A percentile compares a stretch with the other conserved stretches of the same genome.
phyloP scores from a whole-genome alignment of 2,329 filamentous ascomycete genomes.

The Calonectria pseudoreteaudii region DNA sequence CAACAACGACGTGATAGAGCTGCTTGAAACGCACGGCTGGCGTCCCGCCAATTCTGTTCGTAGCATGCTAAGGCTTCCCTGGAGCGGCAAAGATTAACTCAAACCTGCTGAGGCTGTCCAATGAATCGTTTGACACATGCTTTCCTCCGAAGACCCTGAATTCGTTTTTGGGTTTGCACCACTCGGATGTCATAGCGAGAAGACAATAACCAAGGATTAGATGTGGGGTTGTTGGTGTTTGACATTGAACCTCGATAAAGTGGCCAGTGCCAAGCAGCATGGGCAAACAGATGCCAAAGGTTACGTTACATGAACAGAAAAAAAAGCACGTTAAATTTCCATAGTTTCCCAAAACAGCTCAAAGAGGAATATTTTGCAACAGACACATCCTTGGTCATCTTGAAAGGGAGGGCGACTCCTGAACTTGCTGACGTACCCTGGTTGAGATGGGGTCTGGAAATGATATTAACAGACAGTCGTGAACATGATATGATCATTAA shows the following conservation, averaged over 20 bases:
- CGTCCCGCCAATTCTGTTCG: background rate
- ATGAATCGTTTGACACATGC: background rate
- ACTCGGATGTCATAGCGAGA: background rate
- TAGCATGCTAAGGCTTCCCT: background rate
- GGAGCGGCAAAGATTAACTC: background rate
- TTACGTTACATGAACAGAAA: background rate
- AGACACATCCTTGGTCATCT: background rate
- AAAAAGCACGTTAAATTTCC: background rate
- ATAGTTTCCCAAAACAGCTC: background rate
- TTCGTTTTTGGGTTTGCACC: background rate
- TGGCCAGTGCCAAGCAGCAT: background rate
- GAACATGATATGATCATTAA: background rate
- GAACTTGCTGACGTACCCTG: too few relatives aligned
- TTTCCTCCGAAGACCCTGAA: background rate
- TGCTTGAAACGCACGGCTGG: conserved; percentile 1
- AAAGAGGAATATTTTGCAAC: background rate
- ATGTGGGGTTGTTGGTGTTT: background rate
- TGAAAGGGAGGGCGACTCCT: too few relatives aligned
- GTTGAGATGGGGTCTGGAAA: background rate
- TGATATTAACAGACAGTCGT: background rate
- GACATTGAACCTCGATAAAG: background rate
- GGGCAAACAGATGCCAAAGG: background rate
- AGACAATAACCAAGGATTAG: background rate
- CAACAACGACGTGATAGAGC: background rate
- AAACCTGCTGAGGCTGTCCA: background rate